Conservation (phyloP, 2,329 filamentous ascomycete species). For the Ophiostoma sp. region DNA sequence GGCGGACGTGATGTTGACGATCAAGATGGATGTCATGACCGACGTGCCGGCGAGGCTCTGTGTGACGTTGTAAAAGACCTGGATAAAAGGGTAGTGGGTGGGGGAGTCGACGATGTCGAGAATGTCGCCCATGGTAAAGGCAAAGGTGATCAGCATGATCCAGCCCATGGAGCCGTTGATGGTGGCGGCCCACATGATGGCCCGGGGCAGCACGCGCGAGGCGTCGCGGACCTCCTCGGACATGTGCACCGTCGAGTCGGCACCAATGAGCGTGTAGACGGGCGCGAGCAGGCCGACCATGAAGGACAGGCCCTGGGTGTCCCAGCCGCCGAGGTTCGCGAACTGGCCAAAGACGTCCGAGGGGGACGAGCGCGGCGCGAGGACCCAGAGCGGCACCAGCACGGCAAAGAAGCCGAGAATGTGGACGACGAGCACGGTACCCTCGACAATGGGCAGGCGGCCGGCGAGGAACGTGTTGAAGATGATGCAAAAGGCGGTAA, state of each 20-base stretch:
- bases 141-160: conserved; percentile 36
- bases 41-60: conserved; percentile 43
- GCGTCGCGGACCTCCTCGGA: conserved; percentile 39
- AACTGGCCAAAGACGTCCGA: conserved; percentile 41
- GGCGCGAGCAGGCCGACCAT: conserved; percentile 42
- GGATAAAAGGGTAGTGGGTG: conserved; percentile 54
- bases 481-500: conserved; percentile 42
- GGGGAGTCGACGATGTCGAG: conserved; percentile 31
- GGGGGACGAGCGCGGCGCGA: conserved; percentile 28
- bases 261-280: conserved; percentile 36
- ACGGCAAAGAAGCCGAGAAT: conserved; percentile 40
- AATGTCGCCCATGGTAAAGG: conserved; percentile 35
- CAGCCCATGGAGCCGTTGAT: conserved; percentile 38
- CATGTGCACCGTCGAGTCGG: conserved; percentile 36
- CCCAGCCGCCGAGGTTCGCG: conserved; percentile 45
- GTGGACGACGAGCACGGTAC: conserved; percentile 46
- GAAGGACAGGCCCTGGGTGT: conserved; percentile 40
- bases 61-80: conserved; percentile 50
- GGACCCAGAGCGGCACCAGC: conserved; percentile 30
- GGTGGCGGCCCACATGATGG: conserved; percentile 35
- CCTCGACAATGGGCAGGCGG: conserved; percentile 46
- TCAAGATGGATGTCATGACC: conserved; percentile 46
- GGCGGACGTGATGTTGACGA: conserved; percentile 44
- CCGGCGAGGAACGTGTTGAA: conserved; percentile 46
- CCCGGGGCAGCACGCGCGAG: conserved; percentile 33